phyloP scores from a whole-genome alignment of 192 early-diverging fungal genomes.

The Spizellomyces sp. region DNA sequence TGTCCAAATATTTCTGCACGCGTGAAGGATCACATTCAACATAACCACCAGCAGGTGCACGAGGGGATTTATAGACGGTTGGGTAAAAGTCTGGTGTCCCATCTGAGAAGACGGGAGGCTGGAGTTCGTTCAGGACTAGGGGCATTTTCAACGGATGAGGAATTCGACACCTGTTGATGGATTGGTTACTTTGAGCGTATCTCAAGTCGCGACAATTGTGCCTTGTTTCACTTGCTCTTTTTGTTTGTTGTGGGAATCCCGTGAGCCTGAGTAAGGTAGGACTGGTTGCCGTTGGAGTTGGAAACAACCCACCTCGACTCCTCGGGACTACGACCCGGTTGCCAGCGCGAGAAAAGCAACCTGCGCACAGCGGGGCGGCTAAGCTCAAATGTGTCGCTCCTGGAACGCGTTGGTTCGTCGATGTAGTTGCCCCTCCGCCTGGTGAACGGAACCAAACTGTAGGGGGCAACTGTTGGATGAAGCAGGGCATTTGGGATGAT shows the following conservation, averaged over 20 bases:
- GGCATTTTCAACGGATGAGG: constrained; percentile 10
- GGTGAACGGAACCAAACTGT: too few relatives aligned
- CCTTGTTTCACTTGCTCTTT: too few relatives aligned
- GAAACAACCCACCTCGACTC: too few relatives aligned
- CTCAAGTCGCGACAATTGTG: too few relatives aligned
- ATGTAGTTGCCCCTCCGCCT: neutral
- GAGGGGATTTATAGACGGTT: constrained; percentile 18
- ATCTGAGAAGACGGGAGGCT: constrained; percentile 17
- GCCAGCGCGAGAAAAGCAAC: neutral
- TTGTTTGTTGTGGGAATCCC: too few relatives aligned
- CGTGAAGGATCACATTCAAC: constrained; percentile 19
- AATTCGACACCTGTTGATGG: too few relatives aligned
- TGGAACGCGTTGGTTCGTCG: neutral
- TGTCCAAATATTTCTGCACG: constrained; percentile 29
- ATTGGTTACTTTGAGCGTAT: too few relatives aligned
- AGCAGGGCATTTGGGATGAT: too few relatives aligned
- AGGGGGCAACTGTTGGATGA: too few relatives aligned
- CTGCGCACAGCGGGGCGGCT: neutral
- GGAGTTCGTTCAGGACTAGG: constrained; percentile 14
- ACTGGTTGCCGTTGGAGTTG: too few relatives aligned
- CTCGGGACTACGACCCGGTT: too few relatives aligned
- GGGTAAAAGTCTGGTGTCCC: constrained; percentile 23
- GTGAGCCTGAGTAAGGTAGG: too few relatives aligned
- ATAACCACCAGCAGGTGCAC: constrained; percentile 27
- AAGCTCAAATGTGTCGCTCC: neutral